Percentiles rank a stretch among this genome's conserved stretches.
Evolutionary conservation across 495 filamentous ascomycete genomes (phyloP).

Genomic region (Lepidopterella palustris): DNA sequence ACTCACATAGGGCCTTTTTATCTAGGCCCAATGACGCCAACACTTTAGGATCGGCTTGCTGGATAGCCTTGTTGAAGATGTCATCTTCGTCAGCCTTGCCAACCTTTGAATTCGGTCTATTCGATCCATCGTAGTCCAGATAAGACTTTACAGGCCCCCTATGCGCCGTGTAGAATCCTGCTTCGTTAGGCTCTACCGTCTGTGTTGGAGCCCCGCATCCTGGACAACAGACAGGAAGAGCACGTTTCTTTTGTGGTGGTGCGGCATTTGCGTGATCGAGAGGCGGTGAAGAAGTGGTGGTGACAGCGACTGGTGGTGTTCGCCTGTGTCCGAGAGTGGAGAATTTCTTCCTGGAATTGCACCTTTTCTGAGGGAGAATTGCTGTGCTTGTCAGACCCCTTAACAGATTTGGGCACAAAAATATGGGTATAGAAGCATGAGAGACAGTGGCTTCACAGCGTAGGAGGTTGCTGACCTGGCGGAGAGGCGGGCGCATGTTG

Average conservation of each 20-base stretch:
- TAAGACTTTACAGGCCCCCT: constrained; percentile 49
- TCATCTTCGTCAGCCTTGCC: constrained; percentile 30
- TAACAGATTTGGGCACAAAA: constrained; percentile 23
- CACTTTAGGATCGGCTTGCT: constrained; percentile 15
- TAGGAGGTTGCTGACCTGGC: constrained; percentile 10
- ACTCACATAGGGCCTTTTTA: constrained; percentile 12
- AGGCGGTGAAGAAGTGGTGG: neutral
- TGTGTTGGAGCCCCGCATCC: constrained; percentile 89
- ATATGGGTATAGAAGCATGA: constrained; percentile 13
- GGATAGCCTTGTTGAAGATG: constrained; percentile 29
- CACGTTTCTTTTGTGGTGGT: neutral
- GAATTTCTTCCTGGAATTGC: neutral
- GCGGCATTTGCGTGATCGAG: neutral
- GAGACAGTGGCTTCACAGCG: neutral
- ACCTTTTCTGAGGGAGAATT: neutral
- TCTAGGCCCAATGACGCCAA: constrained; percentile 19
- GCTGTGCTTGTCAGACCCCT: neutral
- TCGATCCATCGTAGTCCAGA: constrained; percentile 32
- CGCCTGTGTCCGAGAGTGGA: constrained; percentile 8
- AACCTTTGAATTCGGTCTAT: too few relatives aligned
- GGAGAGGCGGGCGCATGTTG: constrained; percentile 18
- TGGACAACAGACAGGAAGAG: constrained; percentile 60
- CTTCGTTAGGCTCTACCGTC: constrained; percentile 55
- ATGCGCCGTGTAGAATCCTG: constrained; percentile 66
- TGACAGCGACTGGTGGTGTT: neutral